Conservation (phyloP, 108 stramenopile species). For the Skeletonema tropicum region DNA sequence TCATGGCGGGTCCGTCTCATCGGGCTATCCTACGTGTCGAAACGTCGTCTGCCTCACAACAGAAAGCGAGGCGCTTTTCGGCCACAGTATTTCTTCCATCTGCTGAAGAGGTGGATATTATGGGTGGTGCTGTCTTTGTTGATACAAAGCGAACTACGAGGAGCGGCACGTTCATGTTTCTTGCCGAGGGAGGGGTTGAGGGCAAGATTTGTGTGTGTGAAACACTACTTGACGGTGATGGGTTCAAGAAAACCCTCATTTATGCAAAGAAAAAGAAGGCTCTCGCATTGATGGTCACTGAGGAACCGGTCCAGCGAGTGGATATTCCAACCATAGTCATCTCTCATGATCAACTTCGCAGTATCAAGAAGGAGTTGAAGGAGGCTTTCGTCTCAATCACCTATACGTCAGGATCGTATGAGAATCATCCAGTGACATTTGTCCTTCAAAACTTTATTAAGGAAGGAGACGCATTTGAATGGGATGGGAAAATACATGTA, state of each 20-base stretch:
- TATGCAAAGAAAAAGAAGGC: not conserved
- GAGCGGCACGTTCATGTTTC: not conserved
- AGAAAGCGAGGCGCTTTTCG: not conserved
- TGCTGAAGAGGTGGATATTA: not conserved
- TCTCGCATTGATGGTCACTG: not conserved
- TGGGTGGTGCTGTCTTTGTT: not conserved
- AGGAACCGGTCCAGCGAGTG: not conserved
- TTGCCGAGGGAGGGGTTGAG: not conserved
- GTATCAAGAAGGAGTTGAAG: not conserved
- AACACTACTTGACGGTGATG: not conserved
- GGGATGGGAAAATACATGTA: not conserved
- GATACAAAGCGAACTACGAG: not conserved
- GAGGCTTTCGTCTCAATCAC: not conserved
- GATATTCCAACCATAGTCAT: not conserved
- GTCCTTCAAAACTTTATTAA: not conserved
- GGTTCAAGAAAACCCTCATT: not conserved
- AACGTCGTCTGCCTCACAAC: not conserved
- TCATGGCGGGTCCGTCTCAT: not conserved
- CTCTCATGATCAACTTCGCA: not conserved
- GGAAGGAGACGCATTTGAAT: not conserved
- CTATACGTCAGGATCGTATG: not conserved
- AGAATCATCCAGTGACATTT: not conserved
- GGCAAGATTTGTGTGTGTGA: conserved; percentile 4
- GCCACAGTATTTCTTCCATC: not conserved
- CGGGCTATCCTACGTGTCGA: not conserved